These are phyloP conservation scores for Dryas alaskensis DNA, from an alignment of 306 rosid genomes.

Conservation along the genomic window DNA sequence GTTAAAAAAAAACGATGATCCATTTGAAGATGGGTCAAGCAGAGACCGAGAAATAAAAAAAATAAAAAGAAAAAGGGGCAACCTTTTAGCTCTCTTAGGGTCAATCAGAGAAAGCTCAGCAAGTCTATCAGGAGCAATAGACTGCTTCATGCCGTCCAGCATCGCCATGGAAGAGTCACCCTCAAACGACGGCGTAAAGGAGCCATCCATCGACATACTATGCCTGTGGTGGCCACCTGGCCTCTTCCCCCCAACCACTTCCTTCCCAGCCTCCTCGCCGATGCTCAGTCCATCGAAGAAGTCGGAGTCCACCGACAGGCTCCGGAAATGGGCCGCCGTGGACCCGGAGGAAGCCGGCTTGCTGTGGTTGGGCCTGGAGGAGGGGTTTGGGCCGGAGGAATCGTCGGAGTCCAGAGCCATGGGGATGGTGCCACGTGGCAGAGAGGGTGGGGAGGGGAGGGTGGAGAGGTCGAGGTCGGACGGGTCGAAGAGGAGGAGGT, in stretches of 20 bases:
- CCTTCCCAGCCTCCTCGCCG: slow-evolving; percentile 30
- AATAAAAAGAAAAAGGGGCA: not conserved
- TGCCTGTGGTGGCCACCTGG: slow-evolving; percentile 55
- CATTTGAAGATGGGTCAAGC: not conserved
- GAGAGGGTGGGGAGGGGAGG: slow-evolving; percentile 50
- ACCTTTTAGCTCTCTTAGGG: slow-evolving; percentile 95
- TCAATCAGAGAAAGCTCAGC: slow-evolving; percentile 92
- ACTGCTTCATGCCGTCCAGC: slow-evolving; percentile 61
- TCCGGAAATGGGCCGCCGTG: slow-evolving; percentile 46
- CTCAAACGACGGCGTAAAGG: slow-evolving; percentile 58
- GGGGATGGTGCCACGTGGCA: slow-evolving; percentile 19
- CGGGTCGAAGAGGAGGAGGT: slow-evolving; percentile 83
- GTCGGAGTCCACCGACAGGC: slow-evolving; percentile 89
- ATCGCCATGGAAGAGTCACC: slow-evolving; percentile 37
- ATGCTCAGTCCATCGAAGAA: slow-evolving; percentile 71
- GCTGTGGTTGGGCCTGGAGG: slow-evolving; percentile 9
- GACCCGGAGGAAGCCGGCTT: slow-evolving; percentile 20
- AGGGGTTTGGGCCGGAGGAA: slow-evolving; percentile 36
- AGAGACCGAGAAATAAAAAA: not conserved
- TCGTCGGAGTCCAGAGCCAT: slow-evolving; percentile 60
- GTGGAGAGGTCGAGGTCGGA: slow-evolving; percentile 82
- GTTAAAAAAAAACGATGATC: not conserved
- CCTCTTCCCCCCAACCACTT: slow-evolving; percentile 40
- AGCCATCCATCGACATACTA: slow-evolving; percentile 83
- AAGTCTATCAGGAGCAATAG: slow-evolving; percentile 80